phyloP scores from a whole-genome alignment of 164 flowering plant species.

The Aristolochia californica region DNA sequence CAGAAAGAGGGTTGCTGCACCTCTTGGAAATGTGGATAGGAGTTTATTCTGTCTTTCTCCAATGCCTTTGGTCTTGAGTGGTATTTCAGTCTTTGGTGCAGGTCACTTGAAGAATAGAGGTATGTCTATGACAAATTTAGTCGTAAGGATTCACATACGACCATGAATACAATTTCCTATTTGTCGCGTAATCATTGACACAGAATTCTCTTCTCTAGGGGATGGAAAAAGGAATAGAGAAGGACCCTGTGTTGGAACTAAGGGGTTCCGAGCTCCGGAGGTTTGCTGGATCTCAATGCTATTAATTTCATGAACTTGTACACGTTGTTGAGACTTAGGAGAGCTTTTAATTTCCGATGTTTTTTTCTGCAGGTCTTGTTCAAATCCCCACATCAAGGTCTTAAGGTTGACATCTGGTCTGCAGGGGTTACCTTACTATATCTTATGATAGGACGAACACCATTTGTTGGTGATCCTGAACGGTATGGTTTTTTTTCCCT shows the following conservation, averaged over 20 bases:
- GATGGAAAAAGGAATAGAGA: conserved; percentile 57
- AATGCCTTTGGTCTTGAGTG: conserved; percentile 64
- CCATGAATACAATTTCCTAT: too few relatives aligned
- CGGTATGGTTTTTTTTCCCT: conserved; percentile 46
- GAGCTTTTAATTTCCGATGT: not conserved
- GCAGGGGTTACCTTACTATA: conserved; percentile 91
- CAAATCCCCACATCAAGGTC: conserved; percentile 74
- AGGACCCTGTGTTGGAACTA: conserved; percentile 93
- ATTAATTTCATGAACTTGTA: too few relatives aligned
- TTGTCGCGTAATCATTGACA: not conserved
- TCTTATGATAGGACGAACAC: conserved; percentile 66
- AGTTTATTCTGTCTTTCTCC: conserved; percentile 45
- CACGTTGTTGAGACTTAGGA: too few relatives aligned
- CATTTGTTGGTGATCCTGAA: conserved; percentile 82
- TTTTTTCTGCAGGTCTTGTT: conserved; percentile 59
- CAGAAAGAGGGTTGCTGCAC: conserved; percentile 78
- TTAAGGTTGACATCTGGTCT: conserved; percentile 93
- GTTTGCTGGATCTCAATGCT: conserved; percentile 17
- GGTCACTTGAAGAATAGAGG: conserved; percentile 49
- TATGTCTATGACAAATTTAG: conserved; percentile 4
- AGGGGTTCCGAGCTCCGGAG: conserved; percentile 98
- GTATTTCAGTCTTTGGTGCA: conserved; percentile 40
- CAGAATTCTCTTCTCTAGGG: conserved; percentile 24
- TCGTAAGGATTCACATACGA: too few relatives aligned
- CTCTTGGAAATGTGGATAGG: conserved; percentile 33